A percentile compares a stretch with the other conserved stretches of the same genome.
Evolutionary conservation across 2,329 filamentous ascomycete genomes (phyloP).

Genomic region (Elsinoe perseae): DNA sequence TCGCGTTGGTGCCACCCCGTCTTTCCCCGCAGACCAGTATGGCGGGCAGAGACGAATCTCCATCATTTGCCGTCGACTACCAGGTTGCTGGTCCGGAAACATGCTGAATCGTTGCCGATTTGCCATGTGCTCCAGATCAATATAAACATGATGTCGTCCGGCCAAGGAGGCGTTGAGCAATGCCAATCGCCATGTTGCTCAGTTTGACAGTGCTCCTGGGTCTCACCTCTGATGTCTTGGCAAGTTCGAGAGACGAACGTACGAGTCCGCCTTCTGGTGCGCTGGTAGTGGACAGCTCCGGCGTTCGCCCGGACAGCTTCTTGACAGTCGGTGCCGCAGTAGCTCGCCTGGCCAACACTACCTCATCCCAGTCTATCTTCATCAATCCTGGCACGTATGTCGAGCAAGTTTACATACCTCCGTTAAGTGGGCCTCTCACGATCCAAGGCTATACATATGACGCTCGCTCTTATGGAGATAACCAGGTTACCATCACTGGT

Average conservation of each 20-base stretch:
- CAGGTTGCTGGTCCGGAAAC: background rate
- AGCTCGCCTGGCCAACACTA: background rate
- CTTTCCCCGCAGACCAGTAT: background rate
- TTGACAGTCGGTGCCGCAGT: background rate
- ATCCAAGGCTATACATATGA: slow-evolving; percentile 29
- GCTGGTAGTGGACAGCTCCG: background rate
- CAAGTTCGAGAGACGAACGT: background rate
- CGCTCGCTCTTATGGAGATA: slow-evolving; percentile 30
- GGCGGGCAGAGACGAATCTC: background rate
- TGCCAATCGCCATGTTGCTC: background rate
- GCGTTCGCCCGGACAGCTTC: background rate
- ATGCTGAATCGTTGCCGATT: no score
- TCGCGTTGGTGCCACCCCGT: background rate
- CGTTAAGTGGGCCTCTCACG: slow-evolving; percentile 30
- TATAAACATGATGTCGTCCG: background rate
- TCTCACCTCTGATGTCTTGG: background rate
- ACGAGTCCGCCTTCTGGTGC: background rate
- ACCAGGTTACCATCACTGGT: slow-evolving; percentile 30
- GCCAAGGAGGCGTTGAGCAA: no score
- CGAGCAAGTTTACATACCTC: slow-evolving; percentile 35
- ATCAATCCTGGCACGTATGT: slow-evolving; percentile 34
- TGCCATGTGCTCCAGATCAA: background rate
- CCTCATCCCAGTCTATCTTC: slow-evolving; percentile 26
- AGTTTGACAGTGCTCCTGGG: background rate
- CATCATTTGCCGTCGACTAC: background rate